These are phyloP conservation scores for Tetrapisispora pingtungensis DNA, from an alignment of 805 yeast genomes.

Conservation along the genomic window DNA sequence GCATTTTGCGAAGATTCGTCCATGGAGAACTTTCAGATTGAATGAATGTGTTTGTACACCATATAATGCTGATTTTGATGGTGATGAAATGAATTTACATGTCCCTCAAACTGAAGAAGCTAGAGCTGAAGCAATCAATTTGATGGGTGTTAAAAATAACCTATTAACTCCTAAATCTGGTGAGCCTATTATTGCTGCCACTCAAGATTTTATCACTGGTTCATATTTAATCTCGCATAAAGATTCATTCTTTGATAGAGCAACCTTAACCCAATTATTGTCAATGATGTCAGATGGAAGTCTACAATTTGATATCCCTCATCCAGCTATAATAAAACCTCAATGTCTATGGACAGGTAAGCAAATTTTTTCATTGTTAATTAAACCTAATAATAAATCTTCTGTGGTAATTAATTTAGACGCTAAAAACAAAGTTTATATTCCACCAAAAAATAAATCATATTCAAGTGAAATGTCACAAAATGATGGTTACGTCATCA, in stretches of 20 bases:
- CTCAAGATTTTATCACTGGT: conserved; percentile 98
- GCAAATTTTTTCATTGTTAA: conserved; percentile 81
- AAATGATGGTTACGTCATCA: conserved; percentile 88
- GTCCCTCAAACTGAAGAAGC: conserved; percentile 99
- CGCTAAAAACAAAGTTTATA: conserved; percentile 85
- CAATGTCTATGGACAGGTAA: conserved; percentile 93
- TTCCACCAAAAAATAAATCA: conserved; percentile 57
- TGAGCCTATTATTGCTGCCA: conserved; percentile 98
- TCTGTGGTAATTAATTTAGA: conserved; percentile 84
- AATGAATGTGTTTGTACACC: conserved; percentile 99
- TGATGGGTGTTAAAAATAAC: conserved; percentile 97
- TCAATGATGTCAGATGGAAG: conserved; percentile 95
- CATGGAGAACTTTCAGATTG: conserved; percentile 95
- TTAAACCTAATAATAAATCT: conserved; percentile 66
- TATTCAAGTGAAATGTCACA: conserved; percentile 92
- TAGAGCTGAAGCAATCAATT: conserved; percentile 93
- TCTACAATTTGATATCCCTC: conserved; percentile 83
- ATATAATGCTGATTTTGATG: conserved; percentile 98
- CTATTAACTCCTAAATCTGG: conserved; percentile 94
- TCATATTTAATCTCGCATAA: conserved; percentile 86
- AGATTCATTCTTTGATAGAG: conserved; percentile 87
- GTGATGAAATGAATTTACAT: conserved; percentile 98
- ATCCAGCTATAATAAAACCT: conserved; percentile 90
- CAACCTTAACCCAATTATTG: conserved; percentile 67
- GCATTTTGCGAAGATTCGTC: conserved; percentile 91